Base-by-base conservation (phyloP, 805 yeast genomes). In the Kazachstania bromeliacearum region DNA sequence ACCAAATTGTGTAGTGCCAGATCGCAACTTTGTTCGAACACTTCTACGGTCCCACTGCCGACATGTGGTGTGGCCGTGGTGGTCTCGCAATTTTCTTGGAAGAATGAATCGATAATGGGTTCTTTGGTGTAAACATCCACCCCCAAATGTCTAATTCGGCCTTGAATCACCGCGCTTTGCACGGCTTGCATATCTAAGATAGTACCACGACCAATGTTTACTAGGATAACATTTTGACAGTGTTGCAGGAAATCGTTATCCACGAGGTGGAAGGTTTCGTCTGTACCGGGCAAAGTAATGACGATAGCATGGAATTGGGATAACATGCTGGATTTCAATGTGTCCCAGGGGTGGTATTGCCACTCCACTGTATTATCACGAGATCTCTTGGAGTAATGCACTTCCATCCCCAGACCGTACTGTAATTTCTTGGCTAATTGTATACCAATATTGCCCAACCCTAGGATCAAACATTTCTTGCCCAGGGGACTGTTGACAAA, bases 361-460 rank as follows among this genome's bases (percentile, higher is more conserved):
- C 55, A 60, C 63, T 29, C 34, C 1, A 44, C 46, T 3, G 58
- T 43, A 4, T 17, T 3, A 23, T 48, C 47, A 33, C 57, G 59
- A 4, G 51, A 61, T 47, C 81, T 62, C 44, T 73, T 75, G 34
- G 73, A 62, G 47, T 77, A 78, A 38, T 65, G 70, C 19, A 78
- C 62, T 31, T 71, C 56, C 82, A 78, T 75, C 1, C 80, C 81
- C 28, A 77, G 48, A 7, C 66, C 69, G 30, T 61, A 37, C 15
- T 52, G 53, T 44, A 75, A 60, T 45, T 76, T 67, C 36, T 45
- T 45, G 1, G 73, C 83, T 31, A 76, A 66, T 17, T 66, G 68
- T 42, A 64, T 63, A 1, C 84, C 84, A 38, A 78, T 76, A 26
- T 68, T 63, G 3, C 84, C 85, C 45, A 77, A 65, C 0, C 85